Evolutionary conservation across 2,329 filamentous ascomycete genomes (phyloP), one percentile per base, ranked within the genome.

Genomic region (Tolypocladium paradoxum): DNA sequence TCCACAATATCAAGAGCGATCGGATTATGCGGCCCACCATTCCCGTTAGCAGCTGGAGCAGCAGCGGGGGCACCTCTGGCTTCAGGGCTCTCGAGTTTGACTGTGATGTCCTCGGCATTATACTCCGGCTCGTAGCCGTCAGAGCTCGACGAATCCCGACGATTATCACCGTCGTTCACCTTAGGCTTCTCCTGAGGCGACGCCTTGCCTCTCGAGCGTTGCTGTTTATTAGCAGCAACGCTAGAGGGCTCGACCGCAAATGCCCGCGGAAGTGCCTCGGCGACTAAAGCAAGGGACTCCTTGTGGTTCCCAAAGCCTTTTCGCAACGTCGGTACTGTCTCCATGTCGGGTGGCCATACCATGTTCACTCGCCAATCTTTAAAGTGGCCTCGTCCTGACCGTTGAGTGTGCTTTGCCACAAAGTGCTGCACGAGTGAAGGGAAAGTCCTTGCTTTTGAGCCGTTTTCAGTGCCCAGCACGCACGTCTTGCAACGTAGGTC

Each of bases 401-500:
- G 46, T 43, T 69, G 62, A 22, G 70, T 52, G 56, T 78, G 76
- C 22, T 63, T 64, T 48, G 62, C 61, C 38, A 82, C 77, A 53
- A 83, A 82, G 57, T 84, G 77, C 53, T 76, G 78, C 56, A 79
- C 77, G 53, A 88, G 76, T 18, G 87, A 69, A n/a, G 78, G 79
- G 55, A 78, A 77, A 11, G 73, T 66, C 49, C 67, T 72, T 4
- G n/a, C 5, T 27, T 46, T 35, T 8, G 34, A 24, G 7, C 9
- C 11, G 2, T 22, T n/a, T 11, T 27, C 24, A 22, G 22, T 12
- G 27, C 33, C 24, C 29, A 33, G 16, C 59, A 64, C 71, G 60
- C 82, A 86, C 20, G 73, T 69, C 62, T 76, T 81, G 64, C 82
- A 85, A 49, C 70, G 61, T 20, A 85, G 68, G 5, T 73, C 74